Evolutionary conservation across 2,329 filamentous ascomycete species (phyloP), one percentile per base, ranked within the genome.

Genomic region (Claviceps maximensis): DNA sequence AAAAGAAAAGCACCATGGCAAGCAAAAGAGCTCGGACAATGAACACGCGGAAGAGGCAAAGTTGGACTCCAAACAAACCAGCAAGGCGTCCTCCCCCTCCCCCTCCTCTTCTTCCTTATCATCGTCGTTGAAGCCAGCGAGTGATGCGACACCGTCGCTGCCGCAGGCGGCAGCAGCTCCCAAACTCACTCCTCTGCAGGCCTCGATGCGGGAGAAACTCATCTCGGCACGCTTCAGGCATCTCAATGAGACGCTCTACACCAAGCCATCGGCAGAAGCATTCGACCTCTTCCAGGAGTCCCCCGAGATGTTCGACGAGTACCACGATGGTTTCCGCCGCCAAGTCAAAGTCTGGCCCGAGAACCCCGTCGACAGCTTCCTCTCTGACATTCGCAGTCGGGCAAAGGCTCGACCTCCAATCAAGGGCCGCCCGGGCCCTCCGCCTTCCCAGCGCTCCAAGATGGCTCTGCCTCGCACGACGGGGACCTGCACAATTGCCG

Each of bases 301-400:
- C 49, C 93, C 93, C 0, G 88, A 95, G 65, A 90, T 97, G 78
- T 98, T 97, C 71, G 78, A 82, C 60, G 90, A 97, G 70, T 98
- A 98, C 70, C 93, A 98, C 71, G 85, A 89, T 56, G 93, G 93
- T 36, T 98, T 98, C 76, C 86, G 90, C 1, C 87, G 90, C 51
- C 93, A 98, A 71, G 93, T 97, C 55, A 84, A 88, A 63, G 86
- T 90, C 2, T 98, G 93, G 93, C 93, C 93, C 8, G 87, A 91
- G 64, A 98, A 98, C 69, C 93, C 93, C 0, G 89, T 98, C 47
- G 87, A 96, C 67, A 81, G 79, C 54, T 97, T 95, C 71, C 83
- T 96, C 58, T 65, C 72, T 29, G 78, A 84, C 50, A 82, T 97
- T 58, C 76, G 82, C 53, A 65, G 70, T 17, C 81, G 91, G n/a